A percentile compares a stretch with the other conserved stretches of the same genome.
These are phyloP conservation scores for Penicillium digitatum DNA, from an alignment of 2,329 filamentous ascomycete species.

Conservation along the genomic window DNA sequence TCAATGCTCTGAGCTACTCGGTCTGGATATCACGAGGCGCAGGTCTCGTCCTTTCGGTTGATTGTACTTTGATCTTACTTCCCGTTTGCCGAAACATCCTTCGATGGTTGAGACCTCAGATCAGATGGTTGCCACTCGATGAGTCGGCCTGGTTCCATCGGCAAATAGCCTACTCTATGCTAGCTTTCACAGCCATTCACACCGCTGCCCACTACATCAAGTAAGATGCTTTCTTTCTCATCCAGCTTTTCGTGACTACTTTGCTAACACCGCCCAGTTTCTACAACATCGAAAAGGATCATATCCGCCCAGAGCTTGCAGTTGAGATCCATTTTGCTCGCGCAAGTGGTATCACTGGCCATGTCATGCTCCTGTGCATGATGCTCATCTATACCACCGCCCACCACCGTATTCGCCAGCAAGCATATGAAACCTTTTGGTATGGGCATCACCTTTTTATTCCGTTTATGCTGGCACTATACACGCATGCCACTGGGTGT, in stretches of 20 bases:
- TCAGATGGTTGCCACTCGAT: constrained; percentile 86
- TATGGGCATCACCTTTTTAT: constrained; percentile 99
- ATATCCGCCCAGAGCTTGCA: constrained; percentile 75
- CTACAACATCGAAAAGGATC: constrained; percentile 84
- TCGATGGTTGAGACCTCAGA: constrained; percentile 76
- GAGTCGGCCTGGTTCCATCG: constrained; percentile 97
- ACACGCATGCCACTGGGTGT: constrained; percentile 92
- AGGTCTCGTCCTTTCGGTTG: constrained; percentile 76
- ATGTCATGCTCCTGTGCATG: constrained; percentile 99
- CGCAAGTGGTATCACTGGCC: constrained; percentile 87
- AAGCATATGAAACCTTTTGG: constrained; percentile 98
- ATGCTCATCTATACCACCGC: constrained; percentile 95
- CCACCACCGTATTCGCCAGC: constrained; percentile 87
- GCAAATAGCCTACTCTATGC: constrained; percentile 83
- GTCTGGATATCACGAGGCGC: constrained; percentile 97
- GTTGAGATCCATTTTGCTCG: constrained; percentile 88
- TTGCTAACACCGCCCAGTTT: constrained; percentile 58
- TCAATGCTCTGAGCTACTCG: constrained; percentile 80
- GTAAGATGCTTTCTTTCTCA: constrained; percentile 49
- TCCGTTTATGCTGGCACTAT: constrained; percentile 86
- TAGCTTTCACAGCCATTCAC: constrained; percentile 77
- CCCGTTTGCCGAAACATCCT: constrained; percentile 93
- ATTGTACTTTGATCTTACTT: constrained; percentile 81
- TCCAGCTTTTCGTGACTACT: background rate
- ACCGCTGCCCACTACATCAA: constrained; percentile 87